These are phyloP conservation scores for Kazachstania sp. DNA, from an alignment of 1,139 yeast genomes.

Conservation along the genomic window DNA sequence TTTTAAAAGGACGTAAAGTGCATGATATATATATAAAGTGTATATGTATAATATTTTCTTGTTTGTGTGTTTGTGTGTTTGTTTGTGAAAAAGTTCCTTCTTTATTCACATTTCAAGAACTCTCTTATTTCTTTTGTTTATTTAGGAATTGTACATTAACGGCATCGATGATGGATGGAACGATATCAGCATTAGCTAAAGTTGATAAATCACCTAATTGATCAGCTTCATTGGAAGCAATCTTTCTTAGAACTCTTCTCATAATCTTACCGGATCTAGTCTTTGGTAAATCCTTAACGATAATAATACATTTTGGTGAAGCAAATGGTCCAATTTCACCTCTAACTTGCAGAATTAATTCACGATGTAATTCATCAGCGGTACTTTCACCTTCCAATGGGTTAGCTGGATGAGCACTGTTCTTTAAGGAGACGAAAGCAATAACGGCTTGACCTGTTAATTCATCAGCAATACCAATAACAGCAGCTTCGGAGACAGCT, in stretches of 20 bases:
- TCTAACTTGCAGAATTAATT: conserved; percentile 79
- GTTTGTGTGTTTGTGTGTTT: too few relatives aligned
- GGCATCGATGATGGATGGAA: conserved; percentile 57
- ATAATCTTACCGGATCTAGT: conserved; percentile 97
- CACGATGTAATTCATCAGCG: conserved; percentile 57
- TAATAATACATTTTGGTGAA: conserved; percentile 84
- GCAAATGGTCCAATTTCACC: conserved; percentile 97
- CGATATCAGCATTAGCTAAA: conserved; percentile 79
- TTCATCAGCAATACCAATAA: conserved; percentile 89
- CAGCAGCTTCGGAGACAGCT: conserved; percentile 87
- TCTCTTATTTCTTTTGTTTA: conserved; percentile 7
- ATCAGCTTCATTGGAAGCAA: conserved; percentile 82
- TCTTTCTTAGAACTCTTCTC: conserved; percentile 95
- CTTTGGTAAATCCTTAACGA: conserved; percentile 90
- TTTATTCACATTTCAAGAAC: background rate
- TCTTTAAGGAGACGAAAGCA: conserved; percentile 77
- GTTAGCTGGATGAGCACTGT: conserved; percentile 32
- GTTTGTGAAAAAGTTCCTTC: too few relatives aligned
- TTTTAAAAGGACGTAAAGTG: too few relatives aligned
- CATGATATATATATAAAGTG: too few relatives aligned
- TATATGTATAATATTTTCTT: too few relatives aligned
- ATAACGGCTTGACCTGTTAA: conserved; percentile 96
- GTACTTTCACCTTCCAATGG: conserved; percentile 40
- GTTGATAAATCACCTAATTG: conserved; percentile 92
- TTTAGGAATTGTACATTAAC: conserved; percentile 31